Evolutionary conservation across 2,329 filamentous ascomycete genomes (phyloP), one percentile per base, ranked within the genome.

Genomic region (Colletotrichum agaves): DNA sequence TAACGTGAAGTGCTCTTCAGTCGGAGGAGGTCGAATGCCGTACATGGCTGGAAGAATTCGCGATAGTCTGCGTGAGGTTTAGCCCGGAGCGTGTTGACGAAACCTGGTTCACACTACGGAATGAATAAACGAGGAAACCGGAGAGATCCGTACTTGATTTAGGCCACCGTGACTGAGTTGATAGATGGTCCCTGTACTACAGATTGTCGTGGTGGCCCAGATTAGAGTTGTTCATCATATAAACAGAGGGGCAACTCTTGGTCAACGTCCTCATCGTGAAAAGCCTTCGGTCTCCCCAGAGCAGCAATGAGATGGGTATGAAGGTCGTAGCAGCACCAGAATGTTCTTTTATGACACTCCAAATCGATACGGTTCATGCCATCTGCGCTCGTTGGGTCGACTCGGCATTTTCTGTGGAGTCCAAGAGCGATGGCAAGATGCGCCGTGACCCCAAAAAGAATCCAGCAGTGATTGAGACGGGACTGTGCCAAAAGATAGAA

Each of bases 251-350:
- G 88, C 17, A 88, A 76, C 21, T 87, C 84, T 69, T 90, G 87
- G 66, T 90, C 88, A 59, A 90, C 88, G 59, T 90, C 88, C 50
- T 90, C 87, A 53, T 90, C 87, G 67, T 88, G 88, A 50, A 90
- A 87, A 2, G 87, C 82, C 15, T 85, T 78, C 1, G 89, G 89
- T 17, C 88, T 80, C 1, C 89, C 89, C 8, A 90, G 81, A 59
- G 87, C 85, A 19, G 87, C 85, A 59, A 88, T 88, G 4, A 91
- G 79, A 67, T 91, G 90, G 44, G 86, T 88, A 73, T 91, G 88
- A 2, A 91, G 76, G 15, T 83, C 86, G 72, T 91, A 91, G 0
- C 86, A 85, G 37, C 85, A 87, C 89, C 89, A 91, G 56, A 91
- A 90, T 0, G 87, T 80, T 0, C 81, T 73, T 23, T 78, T 77